Conservation (phyloP, 2,329 filamentous ascomycete genomes). For the Kalaharituber pfeilii region DNA sequence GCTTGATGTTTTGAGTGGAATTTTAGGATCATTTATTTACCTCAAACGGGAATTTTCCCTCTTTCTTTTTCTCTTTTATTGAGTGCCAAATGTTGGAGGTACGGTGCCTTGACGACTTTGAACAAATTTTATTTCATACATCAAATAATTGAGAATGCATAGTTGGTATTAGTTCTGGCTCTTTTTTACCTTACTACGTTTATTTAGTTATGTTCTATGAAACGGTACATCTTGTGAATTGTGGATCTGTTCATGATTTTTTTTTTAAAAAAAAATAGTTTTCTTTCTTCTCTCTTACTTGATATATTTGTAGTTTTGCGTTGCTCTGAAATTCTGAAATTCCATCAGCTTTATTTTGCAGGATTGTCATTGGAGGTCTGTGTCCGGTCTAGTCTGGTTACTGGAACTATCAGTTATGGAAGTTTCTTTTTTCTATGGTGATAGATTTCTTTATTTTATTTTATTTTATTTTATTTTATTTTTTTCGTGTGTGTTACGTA, state of each 20-base stretch:
- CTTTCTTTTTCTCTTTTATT: constrained; percentile 9
- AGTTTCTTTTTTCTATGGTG: constrained; percentile 14
- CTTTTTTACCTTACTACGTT: constrained; percentile 10
- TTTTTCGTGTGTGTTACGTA: constrained; percentile 11
- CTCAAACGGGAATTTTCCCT: constrained; percentile 7
- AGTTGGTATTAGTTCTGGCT: constrained; percentile 4
- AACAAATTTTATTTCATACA: too few relatives aligned
- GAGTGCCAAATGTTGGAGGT: too few relatives aligned
- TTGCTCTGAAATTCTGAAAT: too few relatives aligned
- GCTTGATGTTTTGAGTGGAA: constrained; percentile 3
- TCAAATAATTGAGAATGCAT: too few relatives aligned
- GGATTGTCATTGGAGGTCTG: too few relatives aligned
- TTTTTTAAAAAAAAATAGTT: constrained; percentile 10
- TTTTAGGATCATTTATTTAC: neutral
- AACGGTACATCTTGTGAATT: neutral
- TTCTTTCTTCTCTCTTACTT: constrained; percentile 14
- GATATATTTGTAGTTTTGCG: constrained; percentile 4
- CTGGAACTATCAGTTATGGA: constrained; percentile 8
- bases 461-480: constrained; percentile 14
- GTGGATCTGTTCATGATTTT: constrained; percentile 1
- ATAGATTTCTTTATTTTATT: constrained; percentile 14
- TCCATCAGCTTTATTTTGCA: too few relatives aligned
- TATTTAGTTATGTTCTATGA: neutral
- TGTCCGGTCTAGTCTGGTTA: constrained; percentile 6
- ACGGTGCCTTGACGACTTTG: too few relatives aligned